Conservation (phyloP, 2,329 filamentous ascomycete genomes). For the Penicillium sclerotiorum region DNA sequence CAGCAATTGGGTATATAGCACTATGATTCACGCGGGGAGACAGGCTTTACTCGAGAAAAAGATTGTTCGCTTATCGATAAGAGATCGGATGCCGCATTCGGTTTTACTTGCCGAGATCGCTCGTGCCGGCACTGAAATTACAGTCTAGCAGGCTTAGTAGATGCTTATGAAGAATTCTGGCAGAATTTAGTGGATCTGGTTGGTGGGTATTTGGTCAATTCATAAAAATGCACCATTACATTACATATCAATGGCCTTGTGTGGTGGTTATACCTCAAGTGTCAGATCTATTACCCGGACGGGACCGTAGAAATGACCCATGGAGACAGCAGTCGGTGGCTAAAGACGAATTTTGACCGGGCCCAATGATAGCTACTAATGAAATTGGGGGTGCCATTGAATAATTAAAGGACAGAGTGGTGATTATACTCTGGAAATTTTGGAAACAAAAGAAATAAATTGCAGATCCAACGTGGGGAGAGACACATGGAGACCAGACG, state of each 20-base stretch:
- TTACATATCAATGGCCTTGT: not conserved
- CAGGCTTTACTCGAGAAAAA: constrained; percentile 29
- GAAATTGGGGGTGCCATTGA: too few relatives aligned
- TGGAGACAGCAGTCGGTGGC: too few relatives aligned
- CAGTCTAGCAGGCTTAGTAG: not conserved
- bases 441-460: constrained; percentile 40
- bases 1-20: constrained; percentile 11
- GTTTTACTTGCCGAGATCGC: constrained; percentile 19
- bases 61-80: constrained; percentile 44
- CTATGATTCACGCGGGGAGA: constrained; percentile 12
- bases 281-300: not conserved
- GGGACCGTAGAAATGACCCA: not conserved
- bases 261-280: too few relatives aligned
- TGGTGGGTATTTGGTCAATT: not conserved
- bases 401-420: too few relatives aligned
- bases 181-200: not conserved
- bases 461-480: constrained; percentile 30
- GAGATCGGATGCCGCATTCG: constrained; percentile 33
- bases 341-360: too few relatives aligned
- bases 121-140: not conserved
- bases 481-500: constrained; percentile 30
- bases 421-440: not conserved
- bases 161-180: not conserved
- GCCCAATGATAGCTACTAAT: too few relatives aligned
- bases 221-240: not conserved